Base-by-base conservation (phyloP, 768 basidiomycete genomes). In the Multifurca ochricompacta region DNA sequence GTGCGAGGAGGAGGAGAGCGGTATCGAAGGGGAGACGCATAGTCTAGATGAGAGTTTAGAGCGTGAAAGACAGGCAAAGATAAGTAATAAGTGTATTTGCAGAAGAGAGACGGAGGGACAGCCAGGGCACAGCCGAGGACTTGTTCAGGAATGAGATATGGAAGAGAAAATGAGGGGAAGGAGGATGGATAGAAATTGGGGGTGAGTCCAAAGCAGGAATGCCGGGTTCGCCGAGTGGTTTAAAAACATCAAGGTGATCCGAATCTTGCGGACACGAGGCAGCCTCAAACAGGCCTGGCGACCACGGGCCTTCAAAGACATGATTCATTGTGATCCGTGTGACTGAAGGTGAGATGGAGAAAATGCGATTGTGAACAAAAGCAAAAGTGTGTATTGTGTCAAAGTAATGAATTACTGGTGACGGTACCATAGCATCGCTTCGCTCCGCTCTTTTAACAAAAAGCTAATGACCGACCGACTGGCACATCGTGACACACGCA, bases 1-100 rank as follows among this genome's bases (percentile, higher is more conserved):
- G 64, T 40, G 66, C 51, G 59, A 73, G 58, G 53, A 69, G 2
- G 53, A 54, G 7, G 61, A 30, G 59, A 50, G 53, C 65, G 21
- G 62, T 43, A 13, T 43, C 52, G 65, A 72, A 71, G 69, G 51
- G 46, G 48, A 46, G 53, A 61, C 47, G 59, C 56, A 54, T 51
- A 3, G 42, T 34, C 28, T 49, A 36, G 30, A 18, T 11, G 19
- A 46, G 31, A 48, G 32, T 28, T 19, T 56, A 28, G 37, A 21
- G 39, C 9, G 36, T 41, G 36, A 42, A 45, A 10, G 52, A 37
- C 21, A 45, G 49, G 36, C 40, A 30, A 11, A 37, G 44, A 23
- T n/a, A 25, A 32, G 53, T 14, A 51, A 44, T 7, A 18, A 44
- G 48, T 40, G 36, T 18, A 48, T 50, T 32, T 10, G 44, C 34